Base-by-base conservation (phyloP, 495 filamentous ascomycete species). In the Elaphomyces granulatus region DNA sequence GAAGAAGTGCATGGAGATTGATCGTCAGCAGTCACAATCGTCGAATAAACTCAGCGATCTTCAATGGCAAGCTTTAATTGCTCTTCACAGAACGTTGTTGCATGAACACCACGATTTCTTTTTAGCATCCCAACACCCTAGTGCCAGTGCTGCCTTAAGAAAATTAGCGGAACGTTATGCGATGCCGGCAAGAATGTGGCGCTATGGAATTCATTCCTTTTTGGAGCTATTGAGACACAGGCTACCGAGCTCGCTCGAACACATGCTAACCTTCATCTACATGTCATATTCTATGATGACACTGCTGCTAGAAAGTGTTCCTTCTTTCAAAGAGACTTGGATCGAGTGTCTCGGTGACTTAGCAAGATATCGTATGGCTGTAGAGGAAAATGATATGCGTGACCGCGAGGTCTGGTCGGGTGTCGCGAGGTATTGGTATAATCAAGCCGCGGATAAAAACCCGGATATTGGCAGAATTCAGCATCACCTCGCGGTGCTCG, bases 281-380 rank as follows among this genome's bases (percentile, higher is more conserved):
- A 54, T 85, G 17, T 81, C 84, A 0, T 88, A 88, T 48, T 77
- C 78, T 14, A 83, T 84, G 73, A 78, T 88, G 69, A 77, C 80
- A 0, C 54, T 90, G 3, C 61, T 90, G 0, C 70, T 80, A 40
- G 83, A 88, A 51, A 86, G 79, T 0, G 79, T 87, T 0, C 70
- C 78, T 2, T 59, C 68, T 0, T 93, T 87, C 48, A 71, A 80
- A 44, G 81, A 87, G 34, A 92, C 81, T 0, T 94, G 87, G 87
- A 81, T 93, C 17, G 87, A 94, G 46, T 93, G 84, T 48, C 64
- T 94, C 0, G 85, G 85, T 0, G 84, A 90, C 53, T 56, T 90
- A 2, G 80, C 74, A 0, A 57, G 77, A 20, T 82, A 81, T 38
- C 63, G 77, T 0, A 87, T 88, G 81, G 81, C 81, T 1, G 77